Percentiles rank a stretch among this genome's conserved stretches.
phyloP scores from a whole-genome alignment of 139 green algal species.

The Desmodesmus armatus region DNA sequence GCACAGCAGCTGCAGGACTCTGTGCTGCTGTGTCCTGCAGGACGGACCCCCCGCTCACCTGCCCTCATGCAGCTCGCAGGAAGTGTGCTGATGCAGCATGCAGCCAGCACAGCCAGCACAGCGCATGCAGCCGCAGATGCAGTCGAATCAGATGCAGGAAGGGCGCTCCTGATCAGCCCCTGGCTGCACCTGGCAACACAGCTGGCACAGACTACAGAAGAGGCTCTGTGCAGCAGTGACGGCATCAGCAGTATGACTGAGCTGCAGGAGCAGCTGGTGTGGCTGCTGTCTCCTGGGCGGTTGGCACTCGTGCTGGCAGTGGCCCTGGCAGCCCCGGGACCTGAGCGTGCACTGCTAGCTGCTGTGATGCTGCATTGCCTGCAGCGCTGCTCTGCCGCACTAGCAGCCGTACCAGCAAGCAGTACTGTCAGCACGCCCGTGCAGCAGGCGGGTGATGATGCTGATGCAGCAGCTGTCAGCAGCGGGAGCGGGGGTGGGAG shows the following conservation, averaged over 20 bases:
- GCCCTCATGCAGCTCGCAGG: not conserved
- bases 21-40: not conserved
- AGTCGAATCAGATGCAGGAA: not conserved
- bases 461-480: conserved; percentile 1
- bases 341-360: conserved; percentile 3
- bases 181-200: not conserved
- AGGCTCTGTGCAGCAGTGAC: not conserved
- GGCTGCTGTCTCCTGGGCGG: not conserved
- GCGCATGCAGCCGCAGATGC: not conserved
- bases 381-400: not conserved
- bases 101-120: conserved; percentile 1
- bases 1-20: not conserved
- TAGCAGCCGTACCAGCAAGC: not conserved
- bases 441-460: not conserved
- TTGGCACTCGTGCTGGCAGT: not conserved
- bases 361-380: not conserved
- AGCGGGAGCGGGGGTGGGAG: not conserved
- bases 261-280: not conserved
- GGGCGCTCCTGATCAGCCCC: not conserved
- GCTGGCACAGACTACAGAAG: not conserved
- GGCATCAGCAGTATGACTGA: not conserved
- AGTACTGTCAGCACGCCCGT: not conserved
- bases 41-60: not conserved
- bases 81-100: not conserved
- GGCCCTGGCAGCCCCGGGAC: not conserved